Evolutionary conservation across 2,329 filamentous ascomycete genomes (phyloP), one percentile per base, ranked within the genome.

Genomic region (Phyllosticta citriasiana): DNA sequence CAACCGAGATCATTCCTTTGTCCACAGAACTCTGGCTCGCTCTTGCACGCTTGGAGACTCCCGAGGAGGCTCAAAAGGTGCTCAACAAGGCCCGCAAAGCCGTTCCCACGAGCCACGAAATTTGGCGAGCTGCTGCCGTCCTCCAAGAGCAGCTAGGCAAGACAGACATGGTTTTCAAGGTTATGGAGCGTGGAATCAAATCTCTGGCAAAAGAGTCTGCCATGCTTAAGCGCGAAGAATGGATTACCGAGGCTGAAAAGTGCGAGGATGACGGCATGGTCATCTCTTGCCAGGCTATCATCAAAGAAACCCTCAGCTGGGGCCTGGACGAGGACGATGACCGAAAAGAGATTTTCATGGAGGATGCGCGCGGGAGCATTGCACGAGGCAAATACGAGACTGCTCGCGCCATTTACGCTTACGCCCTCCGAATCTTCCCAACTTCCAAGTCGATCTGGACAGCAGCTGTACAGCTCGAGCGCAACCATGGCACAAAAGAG

Each of bases 161-260:
- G 65, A 86, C 85, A 22, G 81, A 83, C 59, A 91, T 88, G 76
- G 84, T 92, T 9, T 70, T 73, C 68, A 95, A 91, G 68, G 89
- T 97, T 62, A 97, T 99, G 89, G 93, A 94, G 72, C 88, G 91
- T 78, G 94, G 90, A 53, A 85, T 97, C 33, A 90, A 95, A 69
- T 86, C 91, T 22, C 80, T 99, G 33, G 91, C 87, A 47, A 91
- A 91, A 69, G 91, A 96, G 70, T 92, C 89, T 27, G 93, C 94
- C 10, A 99, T 99, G 95, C 84, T 94, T 50, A 96, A 96, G 74
- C 87, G 95, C 51, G 94, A 99, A 72, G 92, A 97, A 67, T 99
- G 94, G 94, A 95, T 99, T 59, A 82, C 84, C 4, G 91, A 97
- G 73, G 95, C 94, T 0, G 94, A 99, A 73, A 89, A 89, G 65